phyloP scores from a whole-genome alignment of 2,329 filamentous ascomycete genomes.

The Pezicula rhizophila region DNA sequence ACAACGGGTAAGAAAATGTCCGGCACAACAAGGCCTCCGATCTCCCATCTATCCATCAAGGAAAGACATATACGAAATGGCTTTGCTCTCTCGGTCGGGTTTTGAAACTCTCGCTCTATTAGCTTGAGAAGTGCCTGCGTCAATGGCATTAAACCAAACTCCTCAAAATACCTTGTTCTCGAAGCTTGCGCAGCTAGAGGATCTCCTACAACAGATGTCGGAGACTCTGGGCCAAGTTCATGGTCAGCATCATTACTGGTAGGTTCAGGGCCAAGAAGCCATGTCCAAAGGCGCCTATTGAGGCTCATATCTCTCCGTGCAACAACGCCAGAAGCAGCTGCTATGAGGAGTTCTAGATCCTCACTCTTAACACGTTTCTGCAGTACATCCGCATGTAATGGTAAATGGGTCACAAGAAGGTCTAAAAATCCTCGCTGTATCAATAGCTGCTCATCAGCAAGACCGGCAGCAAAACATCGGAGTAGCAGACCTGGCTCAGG shows the following conservation, averaged over 20 bases:
- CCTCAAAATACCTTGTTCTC: conserved; percentile 75
- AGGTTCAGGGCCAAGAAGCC: conserved; percentile 80
- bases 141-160: conserved; percentile 69
- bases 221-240: conserved; percentile 34
- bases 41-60: conserved; percentile 97
- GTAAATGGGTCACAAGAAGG: conserved; percentile 82
- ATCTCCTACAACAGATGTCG: conserved; percentile 24
- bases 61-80: conserved; percentile 91
- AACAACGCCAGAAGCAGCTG: conserved; percentile 81
- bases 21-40: conserved; percentile 82
- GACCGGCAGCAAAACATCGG: conserved; percentile 84
- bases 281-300: conserved; percentile 90
- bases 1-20: conserved; percentile 84
- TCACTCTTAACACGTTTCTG: conserved; percentile 65
- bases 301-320: conserved; percentile 91
- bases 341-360: conserved; percentile 76
- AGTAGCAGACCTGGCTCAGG: conserved; percentile 89
- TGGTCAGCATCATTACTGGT: conserved; percentile 40
- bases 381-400: conserved; percentile 74
- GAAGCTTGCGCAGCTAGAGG: conserved; percentile 33
- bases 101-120: conserved; percentile 51
- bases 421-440: conserved; percentile 94
- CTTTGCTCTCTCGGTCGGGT: conserved; percentile 64
- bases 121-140: conserved; percentile 70
- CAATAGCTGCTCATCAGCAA: conserved; percentile 80